phyloP scores from a whole-genome alignment of 116 monocot genomes.

The Posidonia oceanica region DNA sequence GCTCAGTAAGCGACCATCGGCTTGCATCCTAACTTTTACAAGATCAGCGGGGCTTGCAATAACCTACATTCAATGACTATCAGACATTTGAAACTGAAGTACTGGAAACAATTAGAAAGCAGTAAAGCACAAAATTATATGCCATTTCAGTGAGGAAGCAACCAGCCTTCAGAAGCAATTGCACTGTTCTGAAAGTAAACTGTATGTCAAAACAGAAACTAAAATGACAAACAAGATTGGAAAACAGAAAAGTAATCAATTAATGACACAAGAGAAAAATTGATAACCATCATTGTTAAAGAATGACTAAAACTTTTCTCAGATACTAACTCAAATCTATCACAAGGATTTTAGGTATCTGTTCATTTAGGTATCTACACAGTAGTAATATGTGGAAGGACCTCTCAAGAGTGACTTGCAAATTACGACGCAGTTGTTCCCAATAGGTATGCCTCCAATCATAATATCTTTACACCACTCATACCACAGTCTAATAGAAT shows the following conservation, averaged over 20 bases:
- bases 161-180: not conserved
- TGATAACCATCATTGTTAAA: too few relatives aligned
- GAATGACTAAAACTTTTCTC: too few relatives aligned
- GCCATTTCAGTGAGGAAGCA: not conserved
- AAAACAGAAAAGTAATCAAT: not conserved
- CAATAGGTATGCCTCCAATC: too few relatives aligned
- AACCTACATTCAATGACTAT: slow-evolving; percentile 26
- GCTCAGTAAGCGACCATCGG: slow-evolving; percentile 33
- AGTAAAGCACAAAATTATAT: not conserved
- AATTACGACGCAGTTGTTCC: too few relatives aligned
- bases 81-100: not conserved
- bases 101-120: not conserved
- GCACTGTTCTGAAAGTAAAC: not conserved
- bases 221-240: not conserved
- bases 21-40: slow-evolving; percentile 96
- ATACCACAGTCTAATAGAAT: too few relatives aligned
- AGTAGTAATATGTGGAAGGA: too few relatives aligned
- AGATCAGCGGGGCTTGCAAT: slow-evolving; percentile 85
- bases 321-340: too few relatives aligned
- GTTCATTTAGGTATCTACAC: too few relatives aligned
- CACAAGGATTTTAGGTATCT: too few relatives aligned
- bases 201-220: not conserved
- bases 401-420: too few relatives aligned
- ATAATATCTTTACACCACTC: too few relatives aligned
- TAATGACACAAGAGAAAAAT: too few relatives aligned